Evolutionary conservation across 164 flowering plant species (phyloP).

Genomic region (Pachysandra terminalis): DNA sequence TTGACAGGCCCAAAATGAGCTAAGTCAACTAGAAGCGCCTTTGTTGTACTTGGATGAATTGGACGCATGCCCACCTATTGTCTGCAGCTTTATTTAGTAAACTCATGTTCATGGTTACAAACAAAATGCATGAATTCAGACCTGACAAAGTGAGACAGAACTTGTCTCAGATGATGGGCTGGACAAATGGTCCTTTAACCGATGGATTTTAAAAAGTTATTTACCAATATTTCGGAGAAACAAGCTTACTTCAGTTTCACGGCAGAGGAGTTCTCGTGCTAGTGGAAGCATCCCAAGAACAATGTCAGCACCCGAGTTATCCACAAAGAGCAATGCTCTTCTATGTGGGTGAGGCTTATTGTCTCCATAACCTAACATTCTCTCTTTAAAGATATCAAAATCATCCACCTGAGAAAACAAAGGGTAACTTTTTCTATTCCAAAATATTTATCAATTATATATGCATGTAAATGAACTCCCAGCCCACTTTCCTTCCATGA

Average conservation of each 20-base stretch:
- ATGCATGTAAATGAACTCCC: background rate
- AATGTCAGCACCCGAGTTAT: slow-evolving; percentile 96
- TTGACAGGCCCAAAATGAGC: no score
- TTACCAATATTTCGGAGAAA: background rate
- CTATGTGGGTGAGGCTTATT: slow-evolving; percentile 54
- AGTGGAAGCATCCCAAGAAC: slow-evolving; percentile 98
- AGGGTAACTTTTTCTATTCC: background rate
- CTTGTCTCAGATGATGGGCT: no score
- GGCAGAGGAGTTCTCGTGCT: slow-evolving; percentile 91
- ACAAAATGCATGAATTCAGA: no score
- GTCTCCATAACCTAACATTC: slow-evolving; percentile 80
- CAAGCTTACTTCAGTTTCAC: slow-evolving; percentile 85
- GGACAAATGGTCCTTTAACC: no score
- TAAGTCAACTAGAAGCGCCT: no score
- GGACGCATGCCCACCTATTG: no score
- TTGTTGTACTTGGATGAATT: no score
- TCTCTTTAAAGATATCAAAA: slow-evolving; percentile 75
- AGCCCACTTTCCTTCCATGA: background rate
- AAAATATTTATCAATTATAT: background rate
- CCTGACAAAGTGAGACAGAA: no score
- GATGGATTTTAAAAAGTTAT: no score
- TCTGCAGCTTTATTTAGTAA: no score
- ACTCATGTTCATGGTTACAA: no score
- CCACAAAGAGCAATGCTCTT: slow-evolving; percentile 96
- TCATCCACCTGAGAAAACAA: slow-evolving; percentile 75